These are phyloP conservation scores for Citrus maxima DNA, from an alignment of 345 rosid species.

Conservation along the genomic window DNA sequence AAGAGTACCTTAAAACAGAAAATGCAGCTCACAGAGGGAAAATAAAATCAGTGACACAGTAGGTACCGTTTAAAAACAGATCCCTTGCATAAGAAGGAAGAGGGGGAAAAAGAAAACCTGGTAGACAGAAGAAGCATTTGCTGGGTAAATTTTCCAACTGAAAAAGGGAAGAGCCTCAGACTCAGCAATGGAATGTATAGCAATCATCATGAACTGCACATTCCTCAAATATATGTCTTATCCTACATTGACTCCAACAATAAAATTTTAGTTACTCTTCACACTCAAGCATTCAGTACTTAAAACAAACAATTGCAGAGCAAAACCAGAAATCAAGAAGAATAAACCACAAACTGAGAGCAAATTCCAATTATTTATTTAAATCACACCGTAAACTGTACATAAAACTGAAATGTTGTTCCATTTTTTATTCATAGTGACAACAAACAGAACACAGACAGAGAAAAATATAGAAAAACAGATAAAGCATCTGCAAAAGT, in stretches of 20 bases:
- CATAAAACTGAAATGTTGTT: not conserved
- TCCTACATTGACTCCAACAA: not conserved
- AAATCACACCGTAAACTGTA: not conserved
- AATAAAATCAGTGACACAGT: not conserved
- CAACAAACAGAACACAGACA: not conserved
- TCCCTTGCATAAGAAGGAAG: not conserved
- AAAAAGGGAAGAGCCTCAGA: not conserved
- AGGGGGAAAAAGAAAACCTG: not conserved
- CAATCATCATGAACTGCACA: not conserved
- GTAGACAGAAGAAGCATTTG: not conserved
- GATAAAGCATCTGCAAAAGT: not conserved
- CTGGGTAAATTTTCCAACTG: not conserved
- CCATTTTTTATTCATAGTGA: not conserved
- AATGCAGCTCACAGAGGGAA: not conserved
- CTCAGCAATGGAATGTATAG: not conserved
- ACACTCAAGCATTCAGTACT: not conserved
- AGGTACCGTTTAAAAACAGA: not conserved
- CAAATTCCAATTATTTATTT: not conserved
- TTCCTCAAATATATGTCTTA: not conserved
- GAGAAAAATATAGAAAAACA: not conserved
- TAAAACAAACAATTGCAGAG: not conserved
- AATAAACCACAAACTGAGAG: not conserved
- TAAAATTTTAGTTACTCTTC: not conserved
- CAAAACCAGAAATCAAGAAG: not conserved
- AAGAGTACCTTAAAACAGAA: not conserved